Percentiles rank a stretch among this genome's conserved stretches.
These are phyloP conservation scores for Xanthoconium stramineum DNA, from an alignment of 768 basidiomycete genomes.

Conservation along the genomic window DNA sequence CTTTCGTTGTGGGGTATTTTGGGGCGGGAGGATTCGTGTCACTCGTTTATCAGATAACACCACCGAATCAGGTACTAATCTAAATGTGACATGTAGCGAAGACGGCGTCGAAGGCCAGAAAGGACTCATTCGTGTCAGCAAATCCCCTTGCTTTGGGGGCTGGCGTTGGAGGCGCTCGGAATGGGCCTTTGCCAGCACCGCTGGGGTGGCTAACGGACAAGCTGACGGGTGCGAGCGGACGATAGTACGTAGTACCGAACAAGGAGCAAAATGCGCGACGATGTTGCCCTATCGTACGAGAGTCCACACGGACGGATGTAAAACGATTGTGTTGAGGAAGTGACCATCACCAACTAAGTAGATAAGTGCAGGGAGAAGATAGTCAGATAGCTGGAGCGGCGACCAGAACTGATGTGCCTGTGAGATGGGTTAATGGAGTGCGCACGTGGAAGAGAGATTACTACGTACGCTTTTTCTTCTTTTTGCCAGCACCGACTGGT, in stretches of 20 bases:
- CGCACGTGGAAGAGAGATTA: not conserved
- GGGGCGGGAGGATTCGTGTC: not conserved
- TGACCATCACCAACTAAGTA: not conserved
- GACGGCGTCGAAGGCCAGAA: constrained; percentile 65
- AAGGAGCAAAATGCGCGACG: not conserved
- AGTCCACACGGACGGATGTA: not conserved
- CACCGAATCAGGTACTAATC: not conserved
- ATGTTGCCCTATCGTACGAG: not conserved
- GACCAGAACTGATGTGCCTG: constrained; percentile 26
- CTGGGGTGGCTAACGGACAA: constrained; percentile 78
- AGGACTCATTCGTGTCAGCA: constrained; percentile 75
- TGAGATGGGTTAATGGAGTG: constrained; percentile 1
- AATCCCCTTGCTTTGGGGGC: constrained; percentile 78
- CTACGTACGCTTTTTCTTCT: constrained; percentile 71
- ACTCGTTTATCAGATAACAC: not conserved
- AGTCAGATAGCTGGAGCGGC: too few species aligned
- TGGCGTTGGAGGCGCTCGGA: constrained; percentile 54
- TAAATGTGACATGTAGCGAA: constrained; percentile 48
- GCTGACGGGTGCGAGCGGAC: constrained; percentile 61
- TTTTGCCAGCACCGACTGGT: constrained; percentile 54
- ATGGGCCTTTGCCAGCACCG: constrained; percentile 63
- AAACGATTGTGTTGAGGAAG: not conserved
- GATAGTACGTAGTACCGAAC: constrained; percentile 21
- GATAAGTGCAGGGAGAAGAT: not conserved
- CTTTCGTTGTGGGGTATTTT: constrained; percentile 5